These are phyloP conservation scores for Discostella stelligeroides DNA, from an alignment of 108 stramenopile genomes.

Conservation along the genomic window DNA sequence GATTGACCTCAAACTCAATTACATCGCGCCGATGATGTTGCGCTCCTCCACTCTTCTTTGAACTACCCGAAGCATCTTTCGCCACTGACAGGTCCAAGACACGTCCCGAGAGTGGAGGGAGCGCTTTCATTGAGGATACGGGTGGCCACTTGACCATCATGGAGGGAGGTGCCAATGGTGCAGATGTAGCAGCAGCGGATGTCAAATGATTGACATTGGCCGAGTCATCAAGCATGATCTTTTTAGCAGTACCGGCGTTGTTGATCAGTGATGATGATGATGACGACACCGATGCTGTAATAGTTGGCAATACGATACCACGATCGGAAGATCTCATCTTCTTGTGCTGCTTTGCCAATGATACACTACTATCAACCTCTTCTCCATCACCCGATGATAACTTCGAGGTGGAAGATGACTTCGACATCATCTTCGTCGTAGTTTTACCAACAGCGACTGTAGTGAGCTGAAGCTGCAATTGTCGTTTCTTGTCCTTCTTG, in stretches of 20 bases:
- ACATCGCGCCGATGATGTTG: not conserved
- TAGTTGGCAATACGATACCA: not conserved
- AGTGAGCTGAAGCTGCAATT: no score
- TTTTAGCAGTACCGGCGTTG: no score
- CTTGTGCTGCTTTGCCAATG: not conserved
- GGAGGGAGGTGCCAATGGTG: not conserved
- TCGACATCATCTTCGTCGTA: no score
- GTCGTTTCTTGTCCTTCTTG: no score
- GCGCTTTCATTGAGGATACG: conserved; percentile 26
- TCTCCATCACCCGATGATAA: no score
- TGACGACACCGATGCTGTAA: no score
- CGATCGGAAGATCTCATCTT: not conserved
- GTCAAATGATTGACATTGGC: no score
- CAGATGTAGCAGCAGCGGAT: not conserved
- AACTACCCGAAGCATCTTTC: no score
- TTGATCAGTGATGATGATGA: no score
- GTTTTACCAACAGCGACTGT: no score
- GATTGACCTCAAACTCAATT: conserved; percentile 43
- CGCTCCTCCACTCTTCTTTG: not conserved
- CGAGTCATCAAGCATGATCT: no score
- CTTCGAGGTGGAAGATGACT: no score
- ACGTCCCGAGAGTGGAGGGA: conserved; percentile 26
- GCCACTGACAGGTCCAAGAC: conserved; percentile 22
- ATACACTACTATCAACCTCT: not conserved
- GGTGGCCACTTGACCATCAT: conserved; percentile 31